Evolutionary conservation across 129 eudicot species (phyloP), one percentile per base, ranked within the genome.

Genomic region (Arctium lappa): DNA sequence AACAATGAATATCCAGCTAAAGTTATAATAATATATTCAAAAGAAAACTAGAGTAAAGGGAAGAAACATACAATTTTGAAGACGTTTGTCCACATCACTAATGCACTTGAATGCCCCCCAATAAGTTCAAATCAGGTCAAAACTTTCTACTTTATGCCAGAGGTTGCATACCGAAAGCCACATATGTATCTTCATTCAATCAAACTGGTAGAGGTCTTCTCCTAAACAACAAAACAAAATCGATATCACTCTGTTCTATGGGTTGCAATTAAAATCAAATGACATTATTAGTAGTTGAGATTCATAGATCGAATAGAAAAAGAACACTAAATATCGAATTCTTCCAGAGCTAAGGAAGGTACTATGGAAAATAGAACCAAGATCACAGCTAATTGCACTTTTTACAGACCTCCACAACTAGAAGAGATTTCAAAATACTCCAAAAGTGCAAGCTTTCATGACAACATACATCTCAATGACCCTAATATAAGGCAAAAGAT

Each of bases 51-150:
- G 34, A 32, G n/a, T 29, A 22, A 44, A 86, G 37, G 70, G 18
- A 81, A 75, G 69, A 76, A 81, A 88, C 98, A 29, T 86, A 95
- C 99, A 5, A 95, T 91, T 86, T 90, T 93, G 86, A 95, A 95
- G 60, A 95, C 91, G 78, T 95, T 95, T 33, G 99, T 95, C 99
- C 99, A 95, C 99, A 95, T 95, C 80, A 75, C 88, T 74, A 53
- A 38, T 62, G 73, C 48, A 65, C 46, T 76, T 42, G 73, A 68
- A 75, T 40, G 27, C 82, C 85, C 85, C 85, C 72, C 53, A 18
- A 62, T 63, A 60, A 11, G 22, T 66, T 73, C 73, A 82, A 75
- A 39, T 60, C 82, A 56, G 62, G 34, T 80, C 81, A 80, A 86
- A 70, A 65, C 84, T 73, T 78, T 33, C 65, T 78, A 69, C 72